Conservation (phyloP, 2,329 filamentous ascomycete genomes). For the Aspergillus proliferans region DNA sequence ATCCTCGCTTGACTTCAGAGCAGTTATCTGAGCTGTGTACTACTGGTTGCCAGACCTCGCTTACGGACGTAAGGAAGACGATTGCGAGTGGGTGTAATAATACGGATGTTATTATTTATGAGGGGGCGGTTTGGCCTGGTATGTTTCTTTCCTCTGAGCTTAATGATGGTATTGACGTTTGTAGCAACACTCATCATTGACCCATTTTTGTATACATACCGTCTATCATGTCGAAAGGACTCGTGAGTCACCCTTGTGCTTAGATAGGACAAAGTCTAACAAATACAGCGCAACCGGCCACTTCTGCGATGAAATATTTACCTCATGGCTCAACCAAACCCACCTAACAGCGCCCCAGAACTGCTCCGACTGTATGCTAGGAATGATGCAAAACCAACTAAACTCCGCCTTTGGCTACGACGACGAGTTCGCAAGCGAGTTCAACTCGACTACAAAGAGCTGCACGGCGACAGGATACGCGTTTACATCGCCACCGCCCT, state of each 20-base stretch:
- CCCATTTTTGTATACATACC: not conserved
- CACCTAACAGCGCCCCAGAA: conserved; percentile 1
- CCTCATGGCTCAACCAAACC: not conserved
- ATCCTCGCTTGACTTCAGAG: not conserved
- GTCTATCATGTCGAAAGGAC: not conserved
- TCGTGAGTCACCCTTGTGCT: not conserved
- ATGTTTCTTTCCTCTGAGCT: not conserved
- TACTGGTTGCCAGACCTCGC: not conserved
- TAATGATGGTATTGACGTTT: not conserved
- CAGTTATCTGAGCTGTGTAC: not conserved
- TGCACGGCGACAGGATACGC: conserved; percentile 6
- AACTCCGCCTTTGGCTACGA: conserved; percentile 11
- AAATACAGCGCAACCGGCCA: not conserved
- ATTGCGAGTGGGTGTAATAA: not conserved
- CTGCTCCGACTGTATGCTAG: conserved; percentile 10
- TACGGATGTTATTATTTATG: not conserved
- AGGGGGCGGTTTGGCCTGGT: not conserved
- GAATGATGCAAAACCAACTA: conserved; percentile 8
- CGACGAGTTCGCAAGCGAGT: conserved; percentile 2
- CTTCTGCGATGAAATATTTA: not conserved
- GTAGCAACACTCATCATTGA: not conserved
- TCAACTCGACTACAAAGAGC: conserved; percentile 1
- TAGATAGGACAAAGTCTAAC: not conserved
- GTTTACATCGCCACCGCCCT: conserved; percentile 6
- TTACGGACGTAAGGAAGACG: not conserved